phyloP scores from a whole-genome alignment of 1,139 yeast genomes.

The Williopsis jadinii region DNA sequence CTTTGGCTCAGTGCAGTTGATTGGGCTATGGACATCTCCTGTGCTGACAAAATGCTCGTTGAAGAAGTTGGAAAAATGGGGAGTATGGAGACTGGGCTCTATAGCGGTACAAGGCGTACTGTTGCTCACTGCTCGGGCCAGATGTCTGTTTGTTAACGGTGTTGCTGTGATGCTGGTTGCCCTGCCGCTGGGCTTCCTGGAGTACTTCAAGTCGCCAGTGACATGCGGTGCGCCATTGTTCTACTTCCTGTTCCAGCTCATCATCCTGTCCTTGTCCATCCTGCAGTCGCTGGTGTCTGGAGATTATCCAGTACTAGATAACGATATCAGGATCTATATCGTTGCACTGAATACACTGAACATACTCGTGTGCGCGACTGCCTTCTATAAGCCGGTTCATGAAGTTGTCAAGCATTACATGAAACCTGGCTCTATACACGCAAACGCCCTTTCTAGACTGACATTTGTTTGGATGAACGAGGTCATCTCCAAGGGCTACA shows the following conservation, averaged over 20 bases:
- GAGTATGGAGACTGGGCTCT: conserved; percentile 27
- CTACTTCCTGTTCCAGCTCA: conserved; percentile 21
- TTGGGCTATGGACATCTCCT: conserved; percentile 12
- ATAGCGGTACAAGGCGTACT: conserved; percentile 27
- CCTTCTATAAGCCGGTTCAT: conserved; percentile 36
- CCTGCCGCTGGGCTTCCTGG: conserved; percentile 25
- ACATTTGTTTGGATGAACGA: conserved; percentile 62
- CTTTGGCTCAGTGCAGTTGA: conserved; percentile 28
- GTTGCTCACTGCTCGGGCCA: conserved; percentile 8
- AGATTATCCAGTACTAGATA: conserved; percentile 19
- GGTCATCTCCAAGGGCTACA: conserved; percentile 42
- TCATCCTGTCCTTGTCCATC: conserved; percentile 20
- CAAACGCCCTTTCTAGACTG: conserved; percentile 40
- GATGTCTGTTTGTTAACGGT: conserved; percentile 19
- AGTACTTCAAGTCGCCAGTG: conserved; percentile 27
- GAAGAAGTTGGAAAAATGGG: conserved; percentile 25
- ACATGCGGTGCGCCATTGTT: conserved; percentile 26
- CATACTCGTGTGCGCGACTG: conserved; percentile 34
- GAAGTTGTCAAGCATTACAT: conserved; percentile 36
- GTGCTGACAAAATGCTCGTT: conserved; percentile 23
- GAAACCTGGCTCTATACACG: conserved; percentile 31
- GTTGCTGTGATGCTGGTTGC: conserved; percentile 22
- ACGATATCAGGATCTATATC: conserved; percentile 18
- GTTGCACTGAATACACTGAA: conserved; percentile 26
- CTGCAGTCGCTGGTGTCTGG: conserved; percentile 21